These are phyloP conservation scores for Arctium minus DNA, from an alignment of 129 eudicot species.

Conservation along the genomic window DNA sequence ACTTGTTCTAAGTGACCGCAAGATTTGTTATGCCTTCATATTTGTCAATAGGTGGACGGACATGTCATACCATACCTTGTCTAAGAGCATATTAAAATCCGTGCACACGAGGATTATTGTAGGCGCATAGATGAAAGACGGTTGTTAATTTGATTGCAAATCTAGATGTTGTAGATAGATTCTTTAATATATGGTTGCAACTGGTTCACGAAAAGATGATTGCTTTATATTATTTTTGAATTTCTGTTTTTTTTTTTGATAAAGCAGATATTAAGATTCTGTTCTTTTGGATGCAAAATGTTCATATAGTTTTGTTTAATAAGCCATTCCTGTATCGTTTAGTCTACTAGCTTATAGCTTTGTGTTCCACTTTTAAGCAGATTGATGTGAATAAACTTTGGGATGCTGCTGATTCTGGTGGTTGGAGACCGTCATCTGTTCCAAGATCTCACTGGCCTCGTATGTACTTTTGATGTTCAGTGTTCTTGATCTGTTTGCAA, in stretches of 20 bases:
- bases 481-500: not conserved
- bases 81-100: no score
- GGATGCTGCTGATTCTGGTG: slow-evolving; percentile 80
- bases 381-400: slow-evolving; percentile 64
- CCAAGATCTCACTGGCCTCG: slow-evolving; percentile 92
- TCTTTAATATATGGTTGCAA: slow-evolving; percentile 10
- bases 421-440: slow-evolving; percentile 90
- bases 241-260: not conserved
- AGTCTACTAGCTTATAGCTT: not conserved
- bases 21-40: not conserved
- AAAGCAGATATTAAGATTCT: slow-evolving; percentile 5
- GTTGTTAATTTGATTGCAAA: not conserved
- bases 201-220: not conserved
- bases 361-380: slow-evolving; percentile 36
- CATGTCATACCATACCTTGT: not conserved
- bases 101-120: slow-evolving; percentile 1
- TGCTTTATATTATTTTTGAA: not conserved
- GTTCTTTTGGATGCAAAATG: not conserved
- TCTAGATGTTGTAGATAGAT: not conserved
- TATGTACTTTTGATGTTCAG: slow-evolving; percentile 29
- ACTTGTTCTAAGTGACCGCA: not conserved
- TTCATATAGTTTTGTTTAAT: not conserved
- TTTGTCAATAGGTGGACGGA: not conserved
- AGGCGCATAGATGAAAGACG: not conserved
- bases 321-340: not conserved